Base-by-base conservation (phyloP, 2,329 filamentous ascomycete species). In the Sporothrix luriei region DNA sequence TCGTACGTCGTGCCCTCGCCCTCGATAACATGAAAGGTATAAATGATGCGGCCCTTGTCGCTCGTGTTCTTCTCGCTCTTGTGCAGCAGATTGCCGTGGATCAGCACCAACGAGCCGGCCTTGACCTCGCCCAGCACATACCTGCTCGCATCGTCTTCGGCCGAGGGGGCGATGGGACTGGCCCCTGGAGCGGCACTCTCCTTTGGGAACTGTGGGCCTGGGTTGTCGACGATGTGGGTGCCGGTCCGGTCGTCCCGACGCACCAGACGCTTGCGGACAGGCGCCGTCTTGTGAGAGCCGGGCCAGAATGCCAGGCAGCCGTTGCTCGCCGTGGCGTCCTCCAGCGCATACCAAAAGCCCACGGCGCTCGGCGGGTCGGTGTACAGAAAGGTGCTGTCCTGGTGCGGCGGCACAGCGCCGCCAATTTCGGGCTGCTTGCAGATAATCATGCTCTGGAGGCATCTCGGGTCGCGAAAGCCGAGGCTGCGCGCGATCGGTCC, bases 401-500 rank as follows among this genome's bases (percentile, higher is more conserved):
- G 94, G 78, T 99, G 95, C 26, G 93, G 88, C 0, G 91, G 93
- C 55, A 98, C 95, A 1, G 91, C 91, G 26, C 92, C 94, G 38
- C 95, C 95, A 68, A 98, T 97, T 80, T 96, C 92, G 26, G 95
- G 94, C 81, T 97, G 94, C 80, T 99, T 99, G 87, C 93, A 97
- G 75, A 99, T 98, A 38, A 98, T 85, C 95, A 99, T 99, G 78
- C 91, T 95, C 83, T 99, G 95, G 67, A 99, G 83, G 71, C 85
- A 87, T 24, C 90, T 84, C 1, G 94, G 92, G 78, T 97, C 92
- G 4, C 74, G 75, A 81, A 93, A 97, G 2, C 90, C 90, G 13
- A 97, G 83, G 10, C 85, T 85, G 57, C 82, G 82, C 0, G 93
- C 93, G 16, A 97, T 87, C 0, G 85, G 87, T 0, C 82, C 83